These are phyloP conservation scores for Diospyros lotus DNA, from an alignment of 148 eudicot species.

Conservation along the genomic window DNA sequence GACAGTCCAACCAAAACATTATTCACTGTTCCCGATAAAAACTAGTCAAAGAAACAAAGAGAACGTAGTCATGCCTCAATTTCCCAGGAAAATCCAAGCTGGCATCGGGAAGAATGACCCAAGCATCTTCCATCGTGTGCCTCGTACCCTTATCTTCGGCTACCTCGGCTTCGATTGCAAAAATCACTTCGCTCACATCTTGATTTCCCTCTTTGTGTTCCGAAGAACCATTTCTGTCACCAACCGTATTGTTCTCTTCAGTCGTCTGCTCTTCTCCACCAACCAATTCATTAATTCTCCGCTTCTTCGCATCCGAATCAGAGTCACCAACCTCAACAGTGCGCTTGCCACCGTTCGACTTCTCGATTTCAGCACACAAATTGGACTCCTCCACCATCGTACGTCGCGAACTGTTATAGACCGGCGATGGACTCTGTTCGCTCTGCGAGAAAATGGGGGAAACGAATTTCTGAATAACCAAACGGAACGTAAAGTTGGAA, in stretches of 20 bases:
- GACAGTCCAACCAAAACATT: neutral
- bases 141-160: conserved; percentile 74
- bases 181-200: conserved; percentile 14
- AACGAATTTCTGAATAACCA: no score
- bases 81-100: conserved; percentile 32
- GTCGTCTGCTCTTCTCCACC: neutral
- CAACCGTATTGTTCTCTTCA: neutral
- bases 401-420: neutral
- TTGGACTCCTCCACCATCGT: conserved; percentile 19
- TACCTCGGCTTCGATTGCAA: conserved; percentile 52
- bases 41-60: neutral
- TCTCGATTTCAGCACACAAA: conserved; percentile 13
- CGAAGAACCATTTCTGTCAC: conserved; percentile 5
- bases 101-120: conserved; percentile 53
- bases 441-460: no score
- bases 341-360: conserved; percentile 16
- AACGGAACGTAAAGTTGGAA: no score
- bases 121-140: conserved; percentile 73
- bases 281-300: conserved; percentile 12
- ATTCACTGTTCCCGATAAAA: neutral
- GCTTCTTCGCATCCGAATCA: conserved; percentile 24
- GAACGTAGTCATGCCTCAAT: conserved; percentile 36
- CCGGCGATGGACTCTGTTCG: no score
- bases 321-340: conserved; percentile 17
- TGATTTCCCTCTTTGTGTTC: conserved; percentile 1